Base-by-base conservation (phyloP, 1,284 basidiomycete genomes). In the Moniliophthora roreri region DNA sequence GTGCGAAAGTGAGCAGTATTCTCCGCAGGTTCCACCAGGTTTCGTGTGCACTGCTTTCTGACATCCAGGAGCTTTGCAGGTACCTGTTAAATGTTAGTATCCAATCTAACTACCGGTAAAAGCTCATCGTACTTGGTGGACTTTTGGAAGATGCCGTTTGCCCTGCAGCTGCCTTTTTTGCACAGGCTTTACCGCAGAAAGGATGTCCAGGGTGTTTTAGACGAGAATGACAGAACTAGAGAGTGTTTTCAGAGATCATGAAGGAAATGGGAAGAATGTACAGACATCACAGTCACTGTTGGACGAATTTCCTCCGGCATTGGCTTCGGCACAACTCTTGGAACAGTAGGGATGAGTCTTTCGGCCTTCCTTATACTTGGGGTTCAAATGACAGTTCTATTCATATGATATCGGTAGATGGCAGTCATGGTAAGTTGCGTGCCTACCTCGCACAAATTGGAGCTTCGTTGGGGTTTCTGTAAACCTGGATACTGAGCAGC, bases 171-270 rank as follows among this genome's bases (percentile, higher is more conserved):
- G 76, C 73, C 47, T 71, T 74, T 57, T 71, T 74, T 5, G 82
- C 82, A 58, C 83, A 85, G 7, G 79, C 74, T 59, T 80, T 82
- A 62, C 81, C 69, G 60, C 82, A 85, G 62, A 75, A 85, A 15
- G 78, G 73, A 63, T 82, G 80, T 2, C 84, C 82, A 32, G 70
- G 69, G 55, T 77, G 75, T 59, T 80, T 81, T 35, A 82, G 81
- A 24, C 80, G 72, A 51, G 70, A 73, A 56, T 78, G 76, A 62
- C 81, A 84, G 23, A 56, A 56, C 55, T 56, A 3, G 20, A 37
- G 2, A 21, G 26, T 41, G 18, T 28, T 3, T 20, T 8, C 18
- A 21, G 23, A 7, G 18, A 13, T 18, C 26, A 40, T 38, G 2
- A 36, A 20, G 21, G 23, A 32, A 63, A 60, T 71, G 40, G 15